Conservation (phyloP, 148 eudicot species). For the Rhododendron henanense region DNA sequence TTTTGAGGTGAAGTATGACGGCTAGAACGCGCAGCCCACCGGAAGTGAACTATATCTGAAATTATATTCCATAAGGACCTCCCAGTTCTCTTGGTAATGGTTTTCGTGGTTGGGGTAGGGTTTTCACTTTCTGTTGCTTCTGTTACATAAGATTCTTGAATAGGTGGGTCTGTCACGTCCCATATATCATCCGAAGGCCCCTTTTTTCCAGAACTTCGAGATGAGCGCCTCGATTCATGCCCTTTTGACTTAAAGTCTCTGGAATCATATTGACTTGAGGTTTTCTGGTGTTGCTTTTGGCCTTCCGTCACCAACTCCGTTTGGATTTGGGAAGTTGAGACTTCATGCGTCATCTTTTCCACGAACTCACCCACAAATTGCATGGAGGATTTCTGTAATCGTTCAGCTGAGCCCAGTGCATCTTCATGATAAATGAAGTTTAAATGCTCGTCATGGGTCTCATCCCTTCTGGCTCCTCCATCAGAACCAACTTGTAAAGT, state of each 20-base stretch:
- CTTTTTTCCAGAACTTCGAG: conserved; percentile 38
- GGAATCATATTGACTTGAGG: conserved; percentile 21
- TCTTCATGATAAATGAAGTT: conserved; percentile 29
- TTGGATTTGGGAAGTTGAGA: conserved; percentile 42
- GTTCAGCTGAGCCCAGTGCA: conserved; percentile 58
- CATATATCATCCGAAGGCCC: conserved; percentile 68
- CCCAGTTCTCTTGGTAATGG: conserved; percentile 53
- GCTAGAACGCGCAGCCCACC: conserved; percentile 51
- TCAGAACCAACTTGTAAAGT: conserved; percentile 18
- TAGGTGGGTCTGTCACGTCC: conserved; percentile 47
- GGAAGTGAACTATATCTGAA: conserved; percentile 49
- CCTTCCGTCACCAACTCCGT: conserved; percentile 22
- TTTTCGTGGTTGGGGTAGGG: conserved; percentile 23
- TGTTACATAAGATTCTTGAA: conserved; percentile 26
- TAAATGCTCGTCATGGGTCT: conserved; percentile 21
- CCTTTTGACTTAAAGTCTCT: conserved; percentile 28
- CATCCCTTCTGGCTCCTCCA: conserved; percentile 16
- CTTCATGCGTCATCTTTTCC: conserved; percentile 50
- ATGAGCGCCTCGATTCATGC: conserved; percentile 39
- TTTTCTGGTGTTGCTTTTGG: conserved; percentile 18
- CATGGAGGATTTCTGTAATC: conserved; percentile 48
- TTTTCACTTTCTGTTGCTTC: conserved; percentile 33
- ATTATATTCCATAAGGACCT: conserved; percentile 70
- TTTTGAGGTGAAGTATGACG: conserved; percentile 41
- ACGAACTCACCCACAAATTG: conserved; percentile 56